Evolutionary conservation across 495 filamentous ascomycete species (phyloP), one percentile per base, ranked within the genome.

Genomic region (Aspergillus nidulans): DNA sequence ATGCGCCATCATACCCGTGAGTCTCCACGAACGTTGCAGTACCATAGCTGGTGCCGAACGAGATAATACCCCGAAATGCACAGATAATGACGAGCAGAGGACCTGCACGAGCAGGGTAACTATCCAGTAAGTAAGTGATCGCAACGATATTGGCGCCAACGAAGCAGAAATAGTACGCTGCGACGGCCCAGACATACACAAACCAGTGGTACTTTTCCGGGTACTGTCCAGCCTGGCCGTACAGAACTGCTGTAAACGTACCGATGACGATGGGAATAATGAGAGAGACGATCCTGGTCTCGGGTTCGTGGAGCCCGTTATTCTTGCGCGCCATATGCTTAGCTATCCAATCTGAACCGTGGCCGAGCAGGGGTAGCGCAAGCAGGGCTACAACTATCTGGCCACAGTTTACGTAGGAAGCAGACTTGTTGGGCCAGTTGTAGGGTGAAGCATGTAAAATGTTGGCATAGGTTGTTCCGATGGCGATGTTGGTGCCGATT

Each of bases 21-120:
- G 20, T 53, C 8, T 55, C 61, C 13, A 69, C 55, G 41, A 66
- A 69, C 0, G 63, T 52, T 0, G 61, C 57, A 12, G 53, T 64
- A 2, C 66, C 66, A 55, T 69, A 69, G 21, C 66, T 69, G 3
- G 61, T 64, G 6, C 66, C 69, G 25, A 72, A 70, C 0, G 69
- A 70, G 24, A 73, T 68, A 36, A 74, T 66, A 0, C 71, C 71
- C 2, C 73, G 60, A 25, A 71, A 66, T 15, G 73, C 71, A 57
- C 70, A 74, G 43, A 76, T 67, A 32, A 74, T 63, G 3, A 74
- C 65, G 32, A 76, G 36, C 21, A 76, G 34, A 1, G 71, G 66
- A 6, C 64, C 67, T 15, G 73, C 64, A 3, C 68, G 59, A 0
- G 63, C 63, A 1, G 71, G 70, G 43, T 72, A 74, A 7, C 64